Evolutionary conservation across 495 filamentous ascomycete genomes (phyloP), one percentile per base, ranked within the genome.

Genomic region (Terfezia claveryi): DNA sequence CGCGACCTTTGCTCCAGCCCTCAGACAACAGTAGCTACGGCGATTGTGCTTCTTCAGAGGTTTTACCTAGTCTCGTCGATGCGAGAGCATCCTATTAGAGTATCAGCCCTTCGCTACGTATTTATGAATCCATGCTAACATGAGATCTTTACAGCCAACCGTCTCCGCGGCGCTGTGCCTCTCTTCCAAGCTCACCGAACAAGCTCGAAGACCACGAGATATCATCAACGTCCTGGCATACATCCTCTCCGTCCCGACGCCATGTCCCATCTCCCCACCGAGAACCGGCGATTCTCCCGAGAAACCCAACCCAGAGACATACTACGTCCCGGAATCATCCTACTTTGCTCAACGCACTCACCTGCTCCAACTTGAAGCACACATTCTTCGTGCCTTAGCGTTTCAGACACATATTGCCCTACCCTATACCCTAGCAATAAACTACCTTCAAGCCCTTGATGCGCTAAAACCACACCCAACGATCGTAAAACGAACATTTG

Each of bases 361-460:
- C 8, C 72, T 95, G 8, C 71, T 94, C 14, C 66, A 74, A 20
- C 73, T 77, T 38, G 91, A 98, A 64, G 75, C 80, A 5, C 73
- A 78, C 46, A 78, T 95, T 23, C 74, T 95, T 0, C 78, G 80
- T 55, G 72, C 78, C 0, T 70, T 95, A 0, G 76, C 80, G 27
- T 95, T 94, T 68, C 74, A 89, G 61, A 85, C 81, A 8, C 83
- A 91, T 61, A 80, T 88, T 11, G 76, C 81, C 1, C 72, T 94
- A 1, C 91, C 91, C 0, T 86, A 96, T 61, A 77, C 83, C 1
- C 74, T 95, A n/a, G 83, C 81, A 37, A 73, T 96, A 53, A 96
- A 87, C 5, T 98, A 96, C 68, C 75, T 95, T 0, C 89, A 96
- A 67, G 80, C 91, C 4, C 75, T 98, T 10, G 83, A 82, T 41